Evolutionary conservation across 768 basidiomycete genomes (phyloP).

Genomic region (Collybia mongolica): DNA sequence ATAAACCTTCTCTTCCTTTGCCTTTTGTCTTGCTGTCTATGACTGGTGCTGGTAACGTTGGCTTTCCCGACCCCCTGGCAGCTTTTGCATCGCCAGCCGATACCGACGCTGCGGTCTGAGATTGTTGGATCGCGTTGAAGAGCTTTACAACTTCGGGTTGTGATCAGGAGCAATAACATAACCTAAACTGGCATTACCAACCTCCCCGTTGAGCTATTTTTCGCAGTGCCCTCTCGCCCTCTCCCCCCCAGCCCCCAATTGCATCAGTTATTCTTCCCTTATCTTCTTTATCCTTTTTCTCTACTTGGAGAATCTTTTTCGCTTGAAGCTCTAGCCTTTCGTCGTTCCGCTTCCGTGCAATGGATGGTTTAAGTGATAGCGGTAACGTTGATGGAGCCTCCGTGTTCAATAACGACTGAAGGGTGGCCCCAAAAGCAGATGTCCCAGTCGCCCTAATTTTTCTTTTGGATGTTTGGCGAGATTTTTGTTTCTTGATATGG

Average conservation of each 20-base stretch:
- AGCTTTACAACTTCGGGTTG: conserved; percentile 65
- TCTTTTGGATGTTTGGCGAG: conserved; percentile 77
- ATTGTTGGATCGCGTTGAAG: conserved; percentile 85
- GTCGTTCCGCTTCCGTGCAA: conserved; percentile 66
- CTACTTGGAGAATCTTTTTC: conserved; percentile 66
- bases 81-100: conserved; percentile 60
- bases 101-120: conserved; percentile 56
- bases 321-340: conserved; percentile 74
- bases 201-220: conserved; percentile 89
- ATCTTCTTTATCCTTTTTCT: conserved; percentile 75
- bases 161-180: too few relatives aligned
- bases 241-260: conserved; percentile 88
- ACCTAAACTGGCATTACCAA: conserved; percentile 26
- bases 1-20: conserved; percentile 61
- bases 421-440: conserved; percentile 70
- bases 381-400: conserved; percentile 69
- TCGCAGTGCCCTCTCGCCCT: conserved; percentile 70
- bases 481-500: conserved; percentile 55
- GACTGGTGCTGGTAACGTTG: conserved; percentile 65
- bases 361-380: conserved; percentile 76
- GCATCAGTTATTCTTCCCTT: conserved; percentile 64
- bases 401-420: conserved; percentile 72
- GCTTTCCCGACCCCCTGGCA: conserved; percentile 69
- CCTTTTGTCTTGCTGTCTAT: conserved; percentile 41
- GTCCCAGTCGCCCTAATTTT: conserved; percentile 79